These are phyloP conservation scores for Tolypocladium ovalisporum DNA, from an alignment of 2,329 filamentous ascomycete species.

Conservation along the genomic window DNA sequence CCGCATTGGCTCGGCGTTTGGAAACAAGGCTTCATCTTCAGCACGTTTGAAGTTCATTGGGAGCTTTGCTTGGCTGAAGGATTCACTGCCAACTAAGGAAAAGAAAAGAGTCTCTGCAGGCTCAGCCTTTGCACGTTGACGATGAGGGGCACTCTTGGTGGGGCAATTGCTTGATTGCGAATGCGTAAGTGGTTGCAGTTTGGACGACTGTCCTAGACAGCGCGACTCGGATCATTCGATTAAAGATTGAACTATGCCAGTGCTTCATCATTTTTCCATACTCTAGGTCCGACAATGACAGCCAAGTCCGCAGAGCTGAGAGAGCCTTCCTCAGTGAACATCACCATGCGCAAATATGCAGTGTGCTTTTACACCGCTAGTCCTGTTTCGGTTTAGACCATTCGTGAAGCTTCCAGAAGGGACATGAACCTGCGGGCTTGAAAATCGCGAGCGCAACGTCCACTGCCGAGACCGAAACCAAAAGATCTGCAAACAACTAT, in stretches of 20 bases:
- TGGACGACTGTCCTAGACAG: background rate
- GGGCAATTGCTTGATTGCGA: background rate
- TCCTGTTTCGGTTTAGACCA: background rate
- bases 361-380: background rate
- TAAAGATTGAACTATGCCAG: background rate
- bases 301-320: too few relatives aligned
- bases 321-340: too few relatives aligned
- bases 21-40: background rate
- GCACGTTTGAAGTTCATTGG: too few relatives aligned
- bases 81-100: too few relatives aligned
- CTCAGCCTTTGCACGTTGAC: background rate
- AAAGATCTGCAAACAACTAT: background rate
- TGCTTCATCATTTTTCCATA: background rate
- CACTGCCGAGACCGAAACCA: background rate
- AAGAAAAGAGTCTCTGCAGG: too few relatives aligned
- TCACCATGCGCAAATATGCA: background rate
- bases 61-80: background rate
- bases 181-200: background rate
- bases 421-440: conserved; percentile 11
- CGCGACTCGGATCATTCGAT: too few relatives aligned
- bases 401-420: conserved; percentile 33
- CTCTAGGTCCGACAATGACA: background rate
- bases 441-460: background rate
- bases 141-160: background rate
- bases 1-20: background rate